A percentile compares a stretch with the other conserved stretches of the same genome.
Evolutionary conservation across 805 yeast genomes (phyloP).

Genomic region (Candida cerambycidarum): DNA sequence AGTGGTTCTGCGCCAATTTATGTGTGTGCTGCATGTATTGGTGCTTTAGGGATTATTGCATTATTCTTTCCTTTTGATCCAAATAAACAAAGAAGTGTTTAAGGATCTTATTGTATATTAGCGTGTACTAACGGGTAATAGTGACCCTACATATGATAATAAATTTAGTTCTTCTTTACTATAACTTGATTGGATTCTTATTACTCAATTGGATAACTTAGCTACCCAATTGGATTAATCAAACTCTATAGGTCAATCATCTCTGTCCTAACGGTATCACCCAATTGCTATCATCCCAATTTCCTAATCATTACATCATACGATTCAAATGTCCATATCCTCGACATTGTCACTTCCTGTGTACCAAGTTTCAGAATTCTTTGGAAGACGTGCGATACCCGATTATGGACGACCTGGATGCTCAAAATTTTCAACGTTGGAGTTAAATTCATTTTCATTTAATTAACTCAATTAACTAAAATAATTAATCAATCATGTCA

Average conservation of each 20-base stretch:
- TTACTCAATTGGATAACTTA: too few relatives aligned
- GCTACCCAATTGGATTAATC: too few relatives aligned
- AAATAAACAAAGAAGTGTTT: slow-evolving; percentile 25
- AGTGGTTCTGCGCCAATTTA: slow-evolving; percentile 32
- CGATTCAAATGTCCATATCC: too few relatives aligned
- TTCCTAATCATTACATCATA: too few relatives aligned
- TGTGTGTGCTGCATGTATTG: slow-evolving; percentile 37
- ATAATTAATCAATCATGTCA: slow-evolving; percentile 34
- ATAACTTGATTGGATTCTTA: too few relatives aligned
- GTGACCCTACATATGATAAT: too few relatives aligned
- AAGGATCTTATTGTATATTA: neutral
- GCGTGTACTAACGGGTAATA: too few relatives aligned
- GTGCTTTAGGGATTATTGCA: slow-evolving; percentile 31
- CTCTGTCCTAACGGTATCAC: too few relatives aligned
- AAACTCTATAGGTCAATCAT: too few relatives aligned
- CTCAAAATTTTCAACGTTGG: slow-evolving; percentile 1
- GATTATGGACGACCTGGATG: slow-evolving; percentile 1
- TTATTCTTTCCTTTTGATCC: slow-evolving; percentile 37
- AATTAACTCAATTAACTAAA: slow-evolving; percentile 3
- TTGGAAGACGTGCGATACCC: slow-evolving; percentile 1
- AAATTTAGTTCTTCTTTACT: too few relatives aligned
- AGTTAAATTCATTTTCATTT: neutral
- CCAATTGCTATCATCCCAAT: too few relatives aligned
- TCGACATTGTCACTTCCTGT: neutral
- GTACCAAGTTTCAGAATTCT: too few relatives aligned